Evolutionary conservation across 164 flowering plant species (phyloP).

Genomic region (Aristolochia fimbriata): DNA sequence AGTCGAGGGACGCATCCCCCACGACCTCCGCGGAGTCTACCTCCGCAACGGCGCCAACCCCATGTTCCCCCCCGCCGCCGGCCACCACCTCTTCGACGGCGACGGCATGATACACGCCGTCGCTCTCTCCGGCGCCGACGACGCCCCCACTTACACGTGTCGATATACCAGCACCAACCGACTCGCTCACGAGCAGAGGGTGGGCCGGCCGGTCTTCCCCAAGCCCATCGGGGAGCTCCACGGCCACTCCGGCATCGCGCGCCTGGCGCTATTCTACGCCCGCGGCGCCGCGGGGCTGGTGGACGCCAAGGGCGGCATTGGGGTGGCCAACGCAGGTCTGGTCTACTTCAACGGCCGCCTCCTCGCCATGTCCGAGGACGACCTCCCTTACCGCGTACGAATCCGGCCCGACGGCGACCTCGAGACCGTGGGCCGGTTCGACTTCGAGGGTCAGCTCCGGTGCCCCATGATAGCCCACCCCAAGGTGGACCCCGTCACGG

Average conservation of each 20-base stretch:
- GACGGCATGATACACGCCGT: constrained; percentile 53
- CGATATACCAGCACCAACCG: constrained; percentile 38
- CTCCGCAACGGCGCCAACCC: constrained; percentile 48
- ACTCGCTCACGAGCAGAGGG: constrained; percentile 19
- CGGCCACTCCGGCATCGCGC: constrained; percentile 34
- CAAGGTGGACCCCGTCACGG: constrained; percentile 46
- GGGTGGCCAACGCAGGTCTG: constrained; percentile 47
- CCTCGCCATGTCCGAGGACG: constrained; percentile 51
- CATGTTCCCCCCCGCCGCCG: constrained; percentile 20
- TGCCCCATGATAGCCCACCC: constrained; percentile 51
- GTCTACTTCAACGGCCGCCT: constrained; percentile 35
- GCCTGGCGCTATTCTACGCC: constrained; percentile 30
- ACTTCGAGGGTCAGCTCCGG: constrained; percentile 30
- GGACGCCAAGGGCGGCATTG: constrained; percentile 24
- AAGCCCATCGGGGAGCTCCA: constrained; percentile 44
- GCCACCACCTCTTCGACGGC: constrained; percentile 47
- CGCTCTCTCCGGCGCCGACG: constrained; percentile 5
- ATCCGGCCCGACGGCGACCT: constrained; percentile 34
- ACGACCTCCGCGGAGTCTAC: constrained; percentile 27
- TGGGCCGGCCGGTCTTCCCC: constrained; percentile 27
- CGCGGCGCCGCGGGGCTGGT: constrained; percentile 24
- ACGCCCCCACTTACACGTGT: constrained; percentile 30
- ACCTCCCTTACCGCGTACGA: constrained; percentile 37
- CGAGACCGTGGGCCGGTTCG: constrained; percentile 36
- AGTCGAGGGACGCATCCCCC: constrained; percentile 28